These are phyloP conservation scores for Corynespora cassiicola DNA, from an alignment of 2,329 filamentous ascomycete genomes.

Conservation along the genomic window DNA sequence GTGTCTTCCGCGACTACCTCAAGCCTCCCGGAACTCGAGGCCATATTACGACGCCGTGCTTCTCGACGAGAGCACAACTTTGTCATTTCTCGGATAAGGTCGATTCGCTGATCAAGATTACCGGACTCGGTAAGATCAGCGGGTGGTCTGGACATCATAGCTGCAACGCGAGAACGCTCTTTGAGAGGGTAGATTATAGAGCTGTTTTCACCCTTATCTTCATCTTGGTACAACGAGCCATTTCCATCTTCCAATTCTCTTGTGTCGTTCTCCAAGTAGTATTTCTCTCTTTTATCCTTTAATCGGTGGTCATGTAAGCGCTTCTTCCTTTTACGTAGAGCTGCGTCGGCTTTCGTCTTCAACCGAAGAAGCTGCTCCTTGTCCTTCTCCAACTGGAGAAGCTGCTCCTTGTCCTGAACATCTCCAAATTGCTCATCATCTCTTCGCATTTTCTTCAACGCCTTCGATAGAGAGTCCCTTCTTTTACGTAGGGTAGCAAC, in stretches of 20 bases:
- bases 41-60: not conserved
- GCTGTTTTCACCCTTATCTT: constrained; percentile 2
- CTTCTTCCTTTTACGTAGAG: constrained; percentile 4
- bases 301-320: not conserved
- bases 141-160: not conserved
- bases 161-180: constrained; percentile 3
- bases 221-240: not conserved
- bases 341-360: not conserved
- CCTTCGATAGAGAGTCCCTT: not conserved
- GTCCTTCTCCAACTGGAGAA: constrained; percentile 1
- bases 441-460: not conserved
- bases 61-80: constrained; percentile 4
- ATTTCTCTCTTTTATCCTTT: constrained; percentile 3
- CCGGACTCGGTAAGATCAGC: constrained; percentile 1
- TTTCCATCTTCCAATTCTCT: constrained; percentile 2
- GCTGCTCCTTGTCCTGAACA: not conserved
- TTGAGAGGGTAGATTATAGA: constrained; percentile 1
- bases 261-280: constrained; percentile 3
- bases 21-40: not conserved
- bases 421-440: not conserved
- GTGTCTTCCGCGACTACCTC: not conserved
- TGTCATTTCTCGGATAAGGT: constrained; percentile 3
- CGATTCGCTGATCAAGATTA: not conserved
- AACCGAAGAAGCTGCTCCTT: not conserved
- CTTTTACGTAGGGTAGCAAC: constrained; percentile 1